Evolutionary conservation across 1,284 basidiomycete species (phyloP), one percentile per base, ranked within the genome.

Genomic region (Ceratobasidium theobromae): DNA sequence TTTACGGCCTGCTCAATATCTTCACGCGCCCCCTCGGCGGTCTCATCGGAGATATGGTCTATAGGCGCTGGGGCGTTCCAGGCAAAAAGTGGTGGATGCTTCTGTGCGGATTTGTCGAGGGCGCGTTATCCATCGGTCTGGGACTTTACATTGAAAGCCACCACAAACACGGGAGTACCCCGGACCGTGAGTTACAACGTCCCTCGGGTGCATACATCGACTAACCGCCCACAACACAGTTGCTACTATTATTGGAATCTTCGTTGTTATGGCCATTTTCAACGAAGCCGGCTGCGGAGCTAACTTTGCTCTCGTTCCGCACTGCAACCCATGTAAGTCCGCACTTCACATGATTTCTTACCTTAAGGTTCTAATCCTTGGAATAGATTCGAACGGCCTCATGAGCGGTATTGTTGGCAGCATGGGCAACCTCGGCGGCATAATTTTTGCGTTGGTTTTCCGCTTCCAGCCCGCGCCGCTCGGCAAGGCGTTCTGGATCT

Each of bases 21-120:
- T 75, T 83, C 70, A 79, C 82, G 0, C 79, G 84, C 14, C 83
- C 84, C 0, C 68, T 81, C 1, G 77, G 85, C 41, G 85, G 85
- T 16, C 80, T 82, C 69, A 62, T 82, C 23, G 80, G 81, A 3
- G 85, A 86, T 70, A 46, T 78, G 6, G 70, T 81, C 6, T 86
- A 85, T 74, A 71, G 73, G 18, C 72, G 70, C 40, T 82, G 74
- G 60, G 84, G 85, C 2, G 78, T 77, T 68, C 72, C 72, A 8
- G 81, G 80, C 1, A 85, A 86, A 73, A 86, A 86, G 70, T 80
- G 79, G 67, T 76, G 81, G 69, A 79, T 79, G 43, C 73, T 85
- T 55, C 66, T 69, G 16, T 77, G 79, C 25, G 82, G 82, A 1
- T 64, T 82, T 41, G 65, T 77, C 2, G 82, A 84, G 74, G 84